Evolutionary conservation across 2,329 filamentous ascomycete species (phyloP).

Genomic region (Phialophora verrucosa): DNA sequence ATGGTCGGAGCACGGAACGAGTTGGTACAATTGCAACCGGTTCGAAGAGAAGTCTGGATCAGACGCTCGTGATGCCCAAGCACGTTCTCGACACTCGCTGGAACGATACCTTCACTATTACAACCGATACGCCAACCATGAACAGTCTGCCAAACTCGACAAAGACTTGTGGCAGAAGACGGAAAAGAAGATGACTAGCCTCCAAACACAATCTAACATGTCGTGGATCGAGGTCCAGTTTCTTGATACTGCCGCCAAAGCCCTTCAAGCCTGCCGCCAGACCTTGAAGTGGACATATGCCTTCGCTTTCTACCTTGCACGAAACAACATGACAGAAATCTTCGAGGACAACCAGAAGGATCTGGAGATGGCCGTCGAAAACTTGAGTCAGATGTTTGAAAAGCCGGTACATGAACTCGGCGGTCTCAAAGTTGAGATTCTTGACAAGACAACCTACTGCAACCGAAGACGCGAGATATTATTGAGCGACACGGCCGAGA

Average conservation of each 20-base stretch:
- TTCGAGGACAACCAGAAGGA: constrained; percentile 99
- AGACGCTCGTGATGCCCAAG: constrained; percentile 89
- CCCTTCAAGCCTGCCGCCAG: constrained; percentile 94
- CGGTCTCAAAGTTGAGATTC: constrained; percentile 90
- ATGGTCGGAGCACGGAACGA: constrained; percentile 98
- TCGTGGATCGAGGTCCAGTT: constrained; percentile 99
- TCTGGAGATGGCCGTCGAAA: constrained; percentile 94
- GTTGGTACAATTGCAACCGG: constrained; percentile 99
- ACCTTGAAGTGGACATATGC: constrained; percentile 99
- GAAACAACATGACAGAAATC: constrained; percentile 94
- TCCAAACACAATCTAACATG: constrained; percentile 92
- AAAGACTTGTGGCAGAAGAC: constrained; percentile 96
- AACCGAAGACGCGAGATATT: constrained; percentile 89
- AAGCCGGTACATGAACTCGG: constrained; percentile 88
- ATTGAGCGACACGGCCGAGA: constrained; percentile 89
- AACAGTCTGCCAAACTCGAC: constrained; percentile 94
- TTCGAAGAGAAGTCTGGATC: constrained; percentile 95
- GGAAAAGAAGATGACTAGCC: constrained; percentile 97
- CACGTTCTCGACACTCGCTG: constrained; percentile 84
- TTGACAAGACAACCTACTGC: constrained; percentile 98
- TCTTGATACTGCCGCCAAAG: constrained; percentile 88
- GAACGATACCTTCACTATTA: constrained; percentile 99
- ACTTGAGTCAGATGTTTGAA: constrained; percentile 98
- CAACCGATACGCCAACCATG: constrained; percentile 98
- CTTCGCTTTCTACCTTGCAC: constrained; percentile 95